Evolutionary conservation across 208 protist species (phyloP).

Genomic region (Leishmania aethiopica): DNA sequence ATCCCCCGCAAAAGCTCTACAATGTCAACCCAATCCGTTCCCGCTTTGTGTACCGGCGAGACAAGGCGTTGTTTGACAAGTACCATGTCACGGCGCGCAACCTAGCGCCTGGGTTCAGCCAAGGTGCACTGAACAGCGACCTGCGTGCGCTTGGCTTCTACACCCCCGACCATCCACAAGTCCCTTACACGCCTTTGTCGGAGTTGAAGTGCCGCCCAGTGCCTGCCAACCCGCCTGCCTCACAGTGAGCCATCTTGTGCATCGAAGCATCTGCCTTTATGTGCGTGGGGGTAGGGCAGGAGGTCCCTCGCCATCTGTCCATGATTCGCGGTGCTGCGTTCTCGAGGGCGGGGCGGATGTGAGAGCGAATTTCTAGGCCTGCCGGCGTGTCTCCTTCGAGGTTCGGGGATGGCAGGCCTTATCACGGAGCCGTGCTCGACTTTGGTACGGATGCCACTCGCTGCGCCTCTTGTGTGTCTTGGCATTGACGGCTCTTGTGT

Average conservation of each 20-base stretch:
- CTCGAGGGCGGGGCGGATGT: background rate
- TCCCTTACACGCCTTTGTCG: slow-evolving; percentile 45
- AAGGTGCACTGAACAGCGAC: slow-evolving; percentile 72
- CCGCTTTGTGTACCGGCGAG: slow-evolving; percentile 85
- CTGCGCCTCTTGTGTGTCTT: background rate
- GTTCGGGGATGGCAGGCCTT: background rate
- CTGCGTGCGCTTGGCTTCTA: slow-evolving; percentile 83
- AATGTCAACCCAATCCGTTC: slow-evolving; percentile 64
- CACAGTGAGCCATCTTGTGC: background rate
- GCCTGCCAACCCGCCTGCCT: background rate
- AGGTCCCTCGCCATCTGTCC: background rate
- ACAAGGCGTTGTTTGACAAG: slow-evolving; percentile 90
- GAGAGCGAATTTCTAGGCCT: background rate
- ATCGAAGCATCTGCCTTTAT: background rate
- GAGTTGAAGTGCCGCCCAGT: slow-evolving; percentile 16
- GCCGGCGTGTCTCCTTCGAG: background rate
- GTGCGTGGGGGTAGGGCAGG: background rate
- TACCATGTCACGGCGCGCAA: slow-evolving; percentile 83
- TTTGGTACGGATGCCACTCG: background rate
- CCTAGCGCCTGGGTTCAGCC: slow-evolving; percentile 82
- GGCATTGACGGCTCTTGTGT: background rate
- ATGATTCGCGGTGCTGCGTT: background rate
- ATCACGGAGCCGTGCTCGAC: background rate
- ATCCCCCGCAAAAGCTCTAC: slow-evolving; percentile 58
- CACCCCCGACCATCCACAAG: slow-evolving; percentile 87